phyloP scores from a whole-genome alignment of 371 early-diverging fungal genomes.

The Apophysomyces trapeziformis region DNA sequence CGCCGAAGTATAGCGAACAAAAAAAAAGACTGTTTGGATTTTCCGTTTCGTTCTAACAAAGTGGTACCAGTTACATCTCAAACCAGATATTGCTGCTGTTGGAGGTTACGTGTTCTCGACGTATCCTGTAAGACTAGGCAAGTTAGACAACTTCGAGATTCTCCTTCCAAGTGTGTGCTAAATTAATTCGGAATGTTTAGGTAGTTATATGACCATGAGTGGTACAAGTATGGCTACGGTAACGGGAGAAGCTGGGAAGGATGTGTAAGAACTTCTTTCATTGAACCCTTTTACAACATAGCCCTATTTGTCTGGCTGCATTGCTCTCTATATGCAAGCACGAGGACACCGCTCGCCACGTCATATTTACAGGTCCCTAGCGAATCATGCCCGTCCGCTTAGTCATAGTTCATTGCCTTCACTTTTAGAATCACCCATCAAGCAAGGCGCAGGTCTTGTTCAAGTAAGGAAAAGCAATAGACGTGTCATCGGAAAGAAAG shows the following conservation, averaged over 20 bases:
- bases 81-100: slow-evolving; percentile 24
- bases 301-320: slow-evolving; percentile 61
- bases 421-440: slow-evolving; percentile 29
- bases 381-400: slow-evolving; percentile 38
- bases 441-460: slow-evolving; percentile 63
- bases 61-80: slow-evolving; percentile 18
- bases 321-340: slow-evolving; percentile 57
- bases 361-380: slow-evolving; percentile 25
- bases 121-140: slow-evolving; percentile 17
- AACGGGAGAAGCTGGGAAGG: slow-evolving; percentile 12
- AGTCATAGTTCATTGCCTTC: not conserved
- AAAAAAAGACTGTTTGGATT: not conserved
- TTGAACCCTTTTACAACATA: slow-evolving; percentile 59
- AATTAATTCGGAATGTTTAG: not conserved
- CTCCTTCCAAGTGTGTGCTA: not conserved
- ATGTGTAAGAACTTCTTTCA: slow-evolving; percentile 22
- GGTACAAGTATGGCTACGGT: slow-evolving; percentile 27
- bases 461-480: slow-evolving; percentile 25
- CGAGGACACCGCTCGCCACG: slow-evolving; percentile 19
- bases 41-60: not conserved
- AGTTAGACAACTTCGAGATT: not conserved
- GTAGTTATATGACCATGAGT: slow-evolving; percentile 17
- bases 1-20: slow-evolving; percentile 19
- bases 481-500: not conserved
- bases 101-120: slow-evolving; percentile 25